Base-by-base conservation (phyloP, 2,329 filamentous ascomycete genomes). In the Lasiodiplodia sp. region DNA sequence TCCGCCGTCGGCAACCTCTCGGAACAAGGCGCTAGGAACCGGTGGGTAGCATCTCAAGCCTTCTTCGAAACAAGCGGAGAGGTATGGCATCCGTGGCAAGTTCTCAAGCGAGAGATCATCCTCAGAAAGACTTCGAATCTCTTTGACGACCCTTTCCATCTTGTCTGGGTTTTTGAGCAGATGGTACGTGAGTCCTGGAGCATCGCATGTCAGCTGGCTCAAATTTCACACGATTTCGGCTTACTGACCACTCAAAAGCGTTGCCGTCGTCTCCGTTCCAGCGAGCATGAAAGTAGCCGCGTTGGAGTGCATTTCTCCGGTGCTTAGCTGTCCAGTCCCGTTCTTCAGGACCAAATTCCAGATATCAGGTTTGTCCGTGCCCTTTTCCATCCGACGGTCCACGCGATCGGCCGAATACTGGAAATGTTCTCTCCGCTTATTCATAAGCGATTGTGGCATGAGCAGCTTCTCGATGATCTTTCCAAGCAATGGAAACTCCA, bases 261-360 rank as follows among this genome's bases (percentile, higher is more conserved):
- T 82, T 0, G 82, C 82, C 0, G 81, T 81, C 0, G 83, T 84
- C 69, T 85, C 82, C 18, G 78, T 80, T 0, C 82, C 83, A 1
- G 81, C 83, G 7, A 81, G 66, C 71, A 83, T 82, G 47, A 83
- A 75, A 0, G 80, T 31, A 2, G 71, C 69, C 0, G 78, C 72
- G 63, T 81, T 82, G 0, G 76, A 68, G 21, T 82, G 74, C 73
- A 84, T 80, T 52, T 84, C 79, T 1, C 55, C 69, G 28, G 71
- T 60, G 3, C 71, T 71, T 28, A 79, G 52, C 0, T 72, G 74
- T 37, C 38, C 40, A 11, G 72, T 72, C 16, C 16, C 37, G 10
- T 56, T 75, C 3, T 71, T 69, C 6, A 82, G 71, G 0, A 83
- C 77, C n/a, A 80, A 75, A 21, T 76, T 75, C 76, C 81, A 80